phyloP scores from a whole-genome alignment of 805 yeast genomes.

The Tanozyma kutaoensis region DNA sequence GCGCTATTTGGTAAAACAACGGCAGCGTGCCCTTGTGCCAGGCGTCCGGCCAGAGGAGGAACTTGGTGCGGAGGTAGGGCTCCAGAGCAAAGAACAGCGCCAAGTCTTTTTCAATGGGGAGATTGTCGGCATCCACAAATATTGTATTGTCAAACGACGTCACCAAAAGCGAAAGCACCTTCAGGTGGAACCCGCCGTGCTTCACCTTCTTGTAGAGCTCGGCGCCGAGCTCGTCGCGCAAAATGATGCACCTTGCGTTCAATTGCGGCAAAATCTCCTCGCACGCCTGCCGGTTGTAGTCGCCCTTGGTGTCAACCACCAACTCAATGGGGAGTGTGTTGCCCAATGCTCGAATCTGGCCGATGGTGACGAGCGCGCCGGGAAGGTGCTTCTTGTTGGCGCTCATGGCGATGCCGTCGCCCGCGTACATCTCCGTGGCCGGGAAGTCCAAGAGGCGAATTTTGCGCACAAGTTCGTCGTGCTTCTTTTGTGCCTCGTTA shows the following conservation, averaged over 20 bases:
- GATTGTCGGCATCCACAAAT: constrained; percentile 34
- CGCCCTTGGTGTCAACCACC: constrained; percentile 23
- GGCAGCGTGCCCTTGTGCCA: constrained; percentile 22
- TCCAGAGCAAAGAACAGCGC: constrained; percentile 15
- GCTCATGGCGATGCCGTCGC: constrained; percentile 23
- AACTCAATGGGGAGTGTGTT: constrained; percentile 31
- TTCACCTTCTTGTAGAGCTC: constrained; percentile 17
- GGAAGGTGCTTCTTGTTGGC: constrained; percentile 15
- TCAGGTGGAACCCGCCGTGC: constrained; percentile 22
- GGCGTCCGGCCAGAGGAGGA: constrained; percentile 22
- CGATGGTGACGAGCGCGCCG: constrained; percentile 15
- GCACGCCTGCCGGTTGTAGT: constrained; percentile 35
- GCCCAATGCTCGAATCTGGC: constrained; percentile 25
- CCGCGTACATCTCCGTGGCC: constrained; percentile 11
- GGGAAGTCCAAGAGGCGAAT: constrained; percentile 13
- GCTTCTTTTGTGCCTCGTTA: constrained; percentile 10
- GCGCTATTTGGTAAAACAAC: constrained; percentile 16
- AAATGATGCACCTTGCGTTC: constrained; percentile 54
- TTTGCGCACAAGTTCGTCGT: constrained; percentile 13
- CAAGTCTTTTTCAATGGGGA: constrained; percentile 28
- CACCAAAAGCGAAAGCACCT: constrained; percentile 29
- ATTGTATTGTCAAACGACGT: constrained; percentile 33
- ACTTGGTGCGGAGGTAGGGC: constrained; percentile 12
- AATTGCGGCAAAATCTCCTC: too few relatives aligned
- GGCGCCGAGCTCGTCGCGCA: constrained; percentile 36